A percentile compares a stretch with the other conserved stretches of the same genome.
Evolutionary conservation across 129 eudicot species (phyloP).

Genomic region (Ambrosia artemisiifolia): DNA sequence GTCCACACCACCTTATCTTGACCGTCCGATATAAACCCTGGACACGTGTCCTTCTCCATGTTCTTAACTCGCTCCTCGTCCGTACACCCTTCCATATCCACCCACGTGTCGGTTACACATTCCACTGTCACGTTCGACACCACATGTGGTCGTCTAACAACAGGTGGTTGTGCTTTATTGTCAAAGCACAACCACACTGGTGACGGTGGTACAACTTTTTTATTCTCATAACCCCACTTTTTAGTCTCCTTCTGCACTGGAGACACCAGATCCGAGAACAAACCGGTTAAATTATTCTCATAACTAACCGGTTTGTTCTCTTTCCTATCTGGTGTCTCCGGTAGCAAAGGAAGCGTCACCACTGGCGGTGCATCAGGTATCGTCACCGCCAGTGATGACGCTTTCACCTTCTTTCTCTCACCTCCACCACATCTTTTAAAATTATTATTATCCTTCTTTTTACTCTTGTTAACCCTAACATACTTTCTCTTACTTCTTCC

Average conservation of each 20-base stretch:
- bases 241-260: background rate
- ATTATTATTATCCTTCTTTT: background rate
- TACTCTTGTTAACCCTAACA: slow-evolving; percentile 25
- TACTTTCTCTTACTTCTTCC: slow-evolving; percentile 55
- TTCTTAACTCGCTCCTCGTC: slow-evolving; percentile 51
- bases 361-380: background rate
- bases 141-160: slow-evolving; percentile 6
- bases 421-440: background rate
- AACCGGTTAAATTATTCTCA: background rate
- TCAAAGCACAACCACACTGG: slow-evolving; percentile 60
- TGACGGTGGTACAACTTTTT: background rate
- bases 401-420: slow-evolving; percentile 14
- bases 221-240: no score
- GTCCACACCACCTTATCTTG: slow-evolving; percentile 57
- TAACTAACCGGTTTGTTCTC: slow-evolving; percentile 7
- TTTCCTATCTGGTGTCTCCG: slow-evolving; percentile 64
- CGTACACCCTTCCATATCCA: slow-evolving; percentile 36
- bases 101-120: slow-evolving; percentile 71
- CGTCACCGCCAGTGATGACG: background rate
- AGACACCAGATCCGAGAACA: slow-evolving; percentile 16
- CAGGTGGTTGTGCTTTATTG: background rate
- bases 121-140: slow-evolving; percentile 71
- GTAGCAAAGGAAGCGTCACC: slow-evolving; percentile 64
- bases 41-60: slow-evolving; percentile 86
- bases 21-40: slow-evolving; percentile 78